Percentiles rank a stretch among this genome's conserved stretches.
Conservation (phyloP, 2,329 filamentous ascomycete genomes). For the Trichoderma afroharzianum region DNA sequence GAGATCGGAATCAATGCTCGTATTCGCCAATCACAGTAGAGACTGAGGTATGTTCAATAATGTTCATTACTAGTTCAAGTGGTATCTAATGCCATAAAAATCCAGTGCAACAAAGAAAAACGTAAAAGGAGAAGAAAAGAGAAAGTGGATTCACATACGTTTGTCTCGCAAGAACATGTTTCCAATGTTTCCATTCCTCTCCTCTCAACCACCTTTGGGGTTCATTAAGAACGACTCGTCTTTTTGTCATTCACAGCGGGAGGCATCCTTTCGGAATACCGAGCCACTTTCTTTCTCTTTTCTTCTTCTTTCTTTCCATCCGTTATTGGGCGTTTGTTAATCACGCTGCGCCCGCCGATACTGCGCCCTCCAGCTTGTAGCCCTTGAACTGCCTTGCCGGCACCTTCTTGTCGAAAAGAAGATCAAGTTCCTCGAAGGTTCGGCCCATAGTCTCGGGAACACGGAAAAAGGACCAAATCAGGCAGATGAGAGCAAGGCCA, state of each 20-base stretch:
- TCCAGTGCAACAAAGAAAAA: neutral
- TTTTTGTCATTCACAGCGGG: neutral
- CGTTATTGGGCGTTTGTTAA: neutral
- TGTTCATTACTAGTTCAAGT: neutral
- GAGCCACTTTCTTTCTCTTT: neutral
- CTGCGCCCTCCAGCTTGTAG: constrained; percentile 14
- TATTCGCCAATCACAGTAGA: too few relatives aligned
- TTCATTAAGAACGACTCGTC: neutral
- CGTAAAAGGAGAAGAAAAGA: neutral
- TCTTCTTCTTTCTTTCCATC: neutral
- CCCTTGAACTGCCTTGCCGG: constrained; percentile 34
- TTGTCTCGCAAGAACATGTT: neutral
- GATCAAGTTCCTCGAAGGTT: constrained; percentile 34
- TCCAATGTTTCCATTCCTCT: too few relatives aligned
- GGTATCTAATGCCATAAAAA: neutral
- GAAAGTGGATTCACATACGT: neutral
- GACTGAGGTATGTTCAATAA: too few relatives aligned
- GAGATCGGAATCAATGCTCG: neutral
- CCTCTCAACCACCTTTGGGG: too few relatives aligned
- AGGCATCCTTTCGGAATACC: neutral
- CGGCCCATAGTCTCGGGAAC: constrained; percentile 33
- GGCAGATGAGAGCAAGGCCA: constrained; percentile 26
- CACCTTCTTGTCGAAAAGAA: constrained; percentile 32
- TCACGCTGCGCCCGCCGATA: constrained; percentile 1
- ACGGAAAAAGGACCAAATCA: constrained; percentile 34